A percentile compares a stretch with the other conserved stretches of the same genome.
These are phyloP conservation scores for Rutstroemia sydowiana DNA, from an alignment of 2,329 filamentous ascomycete genomes.

Conservation along the genomic window DNA sequence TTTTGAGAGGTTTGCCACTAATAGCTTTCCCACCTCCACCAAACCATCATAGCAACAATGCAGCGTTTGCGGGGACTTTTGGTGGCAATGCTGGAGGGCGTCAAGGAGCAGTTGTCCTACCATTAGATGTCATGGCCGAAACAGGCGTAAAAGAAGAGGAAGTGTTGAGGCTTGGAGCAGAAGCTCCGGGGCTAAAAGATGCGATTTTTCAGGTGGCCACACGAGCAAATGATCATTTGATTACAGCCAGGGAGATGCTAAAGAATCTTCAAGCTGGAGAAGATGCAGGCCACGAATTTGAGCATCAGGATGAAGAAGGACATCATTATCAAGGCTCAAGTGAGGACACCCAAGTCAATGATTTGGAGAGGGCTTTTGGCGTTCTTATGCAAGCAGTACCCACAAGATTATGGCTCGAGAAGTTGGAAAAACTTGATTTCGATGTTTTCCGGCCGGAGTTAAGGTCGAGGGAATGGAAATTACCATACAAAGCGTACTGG, in stretches of 20 bases:
- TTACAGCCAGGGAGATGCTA: slow-evolving; percentile 88
- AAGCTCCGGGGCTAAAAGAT: slow-evolving; percentile 76
- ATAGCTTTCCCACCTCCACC: slow-evolving; percentile 69
- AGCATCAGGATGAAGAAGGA: slow-evolving; percentile 74
- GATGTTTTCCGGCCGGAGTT: slow-evolving; percentile 64
- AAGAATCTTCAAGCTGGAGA: slow-evolving; percentile 67
- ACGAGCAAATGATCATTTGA: slow-evolving; percentile 88
- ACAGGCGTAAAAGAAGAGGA: slow-evolving; percentile 79
- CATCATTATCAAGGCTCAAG: slow-evolving; percentile 39
- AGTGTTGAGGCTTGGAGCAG: slow-evolving; percentile 70
- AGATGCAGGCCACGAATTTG: slow-evolving; percentile 77
- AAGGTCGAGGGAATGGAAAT: slow-evolving; percentile 66
- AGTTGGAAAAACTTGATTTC: slow-evolving; percentile 75
- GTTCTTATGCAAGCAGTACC: slow-evolving; percentile 75
- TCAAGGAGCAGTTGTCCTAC: slow-evolving; percentile 67
- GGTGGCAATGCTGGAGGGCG: slow-evolving; percentile 32
- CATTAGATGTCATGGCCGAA: slow-evolving; percentile 84
- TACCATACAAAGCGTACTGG: slow-evolving; percentile 71
- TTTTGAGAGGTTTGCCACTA: slow-evolving; percentile 80
- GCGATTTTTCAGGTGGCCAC: slow-evolving; percentile 90
- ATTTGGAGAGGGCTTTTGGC: slow-evolving; percentile 64
- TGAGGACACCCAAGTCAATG: slow-evolving; percentile 36
- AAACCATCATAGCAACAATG: slow-evolving; percentile 46
- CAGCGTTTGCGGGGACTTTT: slow-evolving; percentile 33
- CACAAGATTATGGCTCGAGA: slow-evolving; percentile 69